These are phyloP conservation scores for Phellopilus nigrolimitatus DNA, from an alignment of 1,284 basidiomycete species.

Conservation along the genomic window DNA sequence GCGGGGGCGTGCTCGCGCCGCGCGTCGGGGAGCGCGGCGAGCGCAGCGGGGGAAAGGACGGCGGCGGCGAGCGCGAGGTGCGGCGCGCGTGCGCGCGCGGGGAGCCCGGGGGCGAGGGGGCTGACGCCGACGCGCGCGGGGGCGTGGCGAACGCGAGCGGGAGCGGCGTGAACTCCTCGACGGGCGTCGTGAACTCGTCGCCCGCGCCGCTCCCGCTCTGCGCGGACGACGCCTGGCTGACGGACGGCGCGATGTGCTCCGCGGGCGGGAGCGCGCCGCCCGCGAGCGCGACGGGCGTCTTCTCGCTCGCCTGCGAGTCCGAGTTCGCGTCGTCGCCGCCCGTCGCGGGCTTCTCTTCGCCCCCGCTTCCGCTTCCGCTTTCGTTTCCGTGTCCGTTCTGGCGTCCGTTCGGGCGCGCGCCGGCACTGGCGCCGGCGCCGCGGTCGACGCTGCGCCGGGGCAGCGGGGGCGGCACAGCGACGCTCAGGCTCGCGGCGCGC, in stretches of 20 bases:
- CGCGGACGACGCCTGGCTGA: conserved; percentile 10
- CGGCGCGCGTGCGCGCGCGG: background rate
- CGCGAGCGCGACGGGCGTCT: conserved; percentile 2
- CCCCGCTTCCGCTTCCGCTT: background rate
- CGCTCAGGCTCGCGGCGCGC: too few relatives aligned
- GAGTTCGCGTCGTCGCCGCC: background rate
- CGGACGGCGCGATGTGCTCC: conserved; percentile 4
- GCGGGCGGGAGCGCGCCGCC: background rate
- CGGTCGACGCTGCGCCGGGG: conserved; percentile 35
- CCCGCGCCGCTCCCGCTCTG: conserved; percentile 8
- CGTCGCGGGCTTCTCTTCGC: background rate
- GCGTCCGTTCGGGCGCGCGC: background rate
- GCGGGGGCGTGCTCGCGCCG: conserved; percentile 20
- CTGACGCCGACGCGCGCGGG: background rate
- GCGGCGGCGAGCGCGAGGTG: conserved; percentile 8
- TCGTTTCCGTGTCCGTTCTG: background rate
- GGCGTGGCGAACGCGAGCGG: conserved; percentile 1
- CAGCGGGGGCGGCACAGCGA: conserved; percentile 28
- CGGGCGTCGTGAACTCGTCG: conserved; percentile 32
- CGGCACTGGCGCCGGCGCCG: background rate
- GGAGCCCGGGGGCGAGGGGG: background rate
- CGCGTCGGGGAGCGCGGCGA: conserved; percentile 15
- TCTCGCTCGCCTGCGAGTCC: conserved; percentile 8
- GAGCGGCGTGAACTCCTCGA: conserved; percentile 26
- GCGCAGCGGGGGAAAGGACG: background rate